Evolutionary conservation across 345 rosid species (phyloP).

Genomic region (Acer yangbiense): DNA sequence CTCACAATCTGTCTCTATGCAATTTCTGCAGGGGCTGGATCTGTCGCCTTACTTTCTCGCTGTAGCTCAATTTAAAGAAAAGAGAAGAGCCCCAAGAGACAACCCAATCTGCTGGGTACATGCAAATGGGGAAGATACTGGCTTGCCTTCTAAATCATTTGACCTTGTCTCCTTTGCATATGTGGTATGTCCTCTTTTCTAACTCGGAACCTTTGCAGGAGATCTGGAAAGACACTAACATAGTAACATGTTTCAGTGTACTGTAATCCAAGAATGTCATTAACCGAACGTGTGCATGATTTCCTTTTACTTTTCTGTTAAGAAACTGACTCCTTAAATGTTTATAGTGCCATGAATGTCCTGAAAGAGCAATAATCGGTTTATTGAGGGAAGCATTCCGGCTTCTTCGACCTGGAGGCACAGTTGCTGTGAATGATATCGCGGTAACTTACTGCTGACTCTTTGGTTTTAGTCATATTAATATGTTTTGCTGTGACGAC

Average conservation of each 20-base stretch:
- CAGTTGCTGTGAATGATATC: slow-evolving; percentile 52
- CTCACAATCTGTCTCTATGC: slow-evolving; percentile 5
- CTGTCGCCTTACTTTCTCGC: slow-evolving; percentile 68
- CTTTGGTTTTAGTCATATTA: neutral
- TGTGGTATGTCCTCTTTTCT: slow-evolving; percentile 41
- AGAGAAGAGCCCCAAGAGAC: slow-evolving; percentile 37
- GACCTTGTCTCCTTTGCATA: slow-evolving; percentile 50
- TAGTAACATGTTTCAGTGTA: neutral
- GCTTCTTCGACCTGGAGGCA: slow-evolving; percentile 62
- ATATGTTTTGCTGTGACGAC: neutral
- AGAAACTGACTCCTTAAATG: neutral
- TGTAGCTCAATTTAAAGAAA: slow-evolving; percentile 61
- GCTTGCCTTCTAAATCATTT: slow-evolving; percentile 58
- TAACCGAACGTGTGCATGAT: neutral
- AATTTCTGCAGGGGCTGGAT: slow-evolving; percentile 56
- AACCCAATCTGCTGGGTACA: slow-evolving; percentile 53
- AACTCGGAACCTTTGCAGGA: neutral
- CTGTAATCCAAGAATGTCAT: neutral
- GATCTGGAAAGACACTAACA: neutral
- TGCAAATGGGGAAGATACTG: slow-evolving; percentile 63
- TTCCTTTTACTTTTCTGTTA: neutral
- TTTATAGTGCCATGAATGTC: slow-evolving; percentile 66
- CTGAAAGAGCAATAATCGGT: slow-evolving; percentile 50
- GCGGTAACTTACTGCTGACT: slow-evolving; percentile 34
- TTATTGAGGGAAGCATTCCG: slow-evolving; percentile 48